phyloP scores from a whole-genome alignment of 1,284 basidiomycete genomes.

The Marasmius sp. region DNA sequence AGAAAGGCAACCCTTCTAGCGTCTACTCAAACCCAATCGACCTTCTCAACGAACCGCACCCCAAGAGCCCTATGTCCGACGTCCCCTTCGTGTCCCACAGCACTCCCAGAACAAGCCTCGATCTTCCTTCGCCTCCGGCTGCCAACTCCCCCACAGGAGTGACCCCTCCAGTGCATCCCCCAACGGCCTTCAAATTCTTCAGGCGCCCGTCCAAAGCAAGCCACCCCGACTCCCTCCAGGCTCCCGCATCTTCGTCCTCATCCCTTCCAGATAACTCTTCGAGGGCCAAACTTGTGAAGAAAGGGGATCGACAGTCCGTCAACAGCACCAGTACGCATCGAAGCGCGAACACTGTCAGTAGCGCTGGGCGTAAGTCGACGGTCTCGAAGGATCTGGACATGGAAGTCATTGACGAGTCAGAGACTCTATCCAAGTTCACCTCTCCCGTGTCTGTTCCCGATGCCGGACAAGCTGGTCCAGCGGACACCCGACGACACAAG shows the following conservation, averaged over 20 bases:
- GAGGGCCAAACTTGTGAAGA: slow-evolving; percentile 32
- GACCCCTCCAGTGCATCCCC: slow-evolving; percentile 43
- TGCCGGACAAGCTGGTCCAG: slow-evolving; percentile 33
- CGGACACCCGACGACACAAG: slow-evolving; percentile 35
- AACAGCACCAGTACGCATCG: slow-evolving; percentile 49
- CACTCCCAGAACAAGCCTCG: slow-evolving; percentile 50
- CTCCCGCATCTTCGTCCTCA: slow-evolving; percentile 29
- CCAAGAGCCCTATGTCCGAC: slow-evolving; percentile 54
- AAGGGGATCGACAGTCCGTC: slow-evolving; percentile 45
- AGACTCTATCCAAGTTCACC: slow-evolving; percentile 26
- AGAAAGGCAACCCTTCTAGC: slow-evolving; percentile 55
- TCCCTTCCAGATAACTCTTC: slow-evolving; percentile 29
- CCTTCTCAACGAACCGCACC: slow-evolving; percentile 38
- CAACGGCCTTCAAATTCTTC: slow-evolving; percentile 68
- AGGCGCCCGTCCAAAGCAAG: slow-evolving; percentile 53
- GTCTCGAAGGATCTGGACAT: slow-evolving; percentile 21
- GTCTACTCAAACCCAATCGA: slow-evolving; percentile 54
- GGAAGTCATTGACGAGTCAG: slow-evolving; percentile 14
- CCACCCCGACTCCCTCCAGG: slow-evolving; percentile 19
- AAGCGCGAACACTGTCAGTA: slow-evolving; percentile 41
- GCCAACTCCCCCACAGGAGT: slow-evolving; percentile 25
- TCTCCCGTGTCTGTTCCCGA: slow-evolving; percentile 22
- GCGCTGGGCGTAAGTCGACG: slow-evolving; percentile 22
- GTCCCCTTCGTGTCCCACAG: slow-evolving; percentile 44
- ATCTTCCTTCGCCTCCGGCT: slow-evolving; percentile 34